Evolutionary conservation across 2,329 filamentous ascomycete species (phyloP).

Genomic region (Diplodia sapinea): DNA sequence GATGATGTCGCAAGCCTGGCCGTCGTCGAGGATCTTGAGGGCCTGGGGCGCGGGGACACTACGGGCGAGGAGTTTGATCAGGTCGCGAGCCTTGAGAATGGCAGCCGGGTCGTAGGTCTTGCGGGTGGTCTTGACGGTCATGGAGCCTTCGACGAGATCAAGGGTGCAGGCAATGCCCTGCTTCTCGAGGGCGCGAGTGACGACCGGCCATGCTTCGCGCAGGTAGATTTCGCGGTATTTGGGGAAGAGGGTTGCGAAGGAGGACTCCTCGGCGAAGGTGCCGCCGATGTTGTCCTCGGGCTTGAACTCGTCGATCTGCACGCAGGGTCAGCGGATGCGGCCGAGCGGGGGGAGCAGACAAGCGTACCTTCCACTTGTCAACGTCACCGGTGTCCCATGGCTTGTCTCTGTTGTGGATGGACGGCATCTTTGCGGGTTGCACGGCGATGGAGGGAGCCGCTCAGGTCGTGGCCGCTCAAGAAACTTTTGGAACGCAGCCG

Average conservation of each 20-base stretch:
- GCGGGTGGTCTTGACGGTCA: constrained; percentile 94
- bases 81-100: constrained; percentile 89
- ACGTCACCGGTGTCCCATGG: constrained; percentile 95
- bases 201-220: constrained; percentile 88
- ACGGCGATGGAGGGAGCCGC: neutral
- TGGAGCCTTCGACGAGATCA: constrained; percentile 92
- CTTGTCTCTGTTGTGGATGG: constrained; percentile 86
- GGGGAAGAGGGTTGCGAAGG: constrained; percentile 84
- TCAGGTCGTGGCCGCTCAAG: constrained; percentile 14
- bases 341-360: neutral
- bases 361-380: constrained; percentile 85
- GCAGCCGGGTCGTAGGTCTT: constrained; percentile 91
- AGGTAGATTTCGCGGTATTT: constrained; percentile 97
- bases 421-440: constrained; percentile 68
- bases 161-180: constrained; percentile 87
- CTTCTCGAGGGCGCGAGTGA: constrained; percentile 87
- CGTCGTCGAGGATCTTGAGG: constrained; percentile 91
- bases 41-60: constrained; percentile 93
- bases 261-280: constrained; percentile 90
- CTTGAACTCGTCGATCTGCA: constrained; percentile 78
- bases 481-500: constrained; percentile 29
- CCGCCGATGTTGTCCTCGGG: constrained; percentile 84
- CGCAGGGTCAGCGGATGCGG: constrained; percentile 7
- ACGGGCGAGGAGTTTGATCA: constrained; percentile 90
- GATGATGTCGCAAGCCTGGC: constrained; percentile 90